phyloP scores from a whole-genome alignment of 1,284 basidiomycete species.

The Pterulicium gracile region DNA sequence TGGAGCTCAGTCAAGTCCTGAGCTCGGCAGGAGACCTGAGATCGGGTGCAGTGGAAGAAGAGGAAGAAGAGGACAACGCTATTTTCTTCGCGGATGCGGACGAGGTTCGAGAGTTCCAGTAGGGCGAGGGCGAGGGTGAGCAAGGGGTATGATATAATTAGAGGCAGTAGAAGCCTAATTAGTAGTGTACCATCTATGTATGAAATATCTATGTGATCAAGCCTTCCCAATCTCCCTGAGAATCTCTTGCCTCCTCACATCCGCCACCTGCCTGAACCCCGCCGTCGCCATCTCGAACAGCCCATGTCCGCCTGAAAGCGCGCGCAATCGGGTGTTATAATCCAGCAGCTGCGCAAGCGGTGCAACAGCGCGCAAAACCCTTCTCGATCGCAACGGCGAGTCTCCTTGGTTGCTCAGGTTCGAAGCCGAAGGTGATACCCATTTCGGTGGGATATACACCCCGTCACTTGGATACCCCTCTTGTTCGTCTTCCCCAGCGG shows the following conservation, averaged over 20 bases:
- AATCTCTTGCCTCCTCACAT: conserved; percentile 54
- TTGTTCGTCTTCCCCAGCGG: conserved; percentile 32
- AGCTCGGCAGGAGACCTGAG: conserved; percentile 42
- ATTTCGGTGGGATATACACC: conserved; percentile 63
- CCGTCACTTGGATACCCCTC: conserved; percentile 44
- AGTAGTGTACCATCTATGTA: conserved; percentile 8
- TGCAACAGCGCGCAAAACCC: conserved; percentile 57
- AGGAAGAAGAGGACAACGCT: conserved; percentile 63
- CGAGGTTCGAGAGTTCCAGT: conserved; percentile 28
- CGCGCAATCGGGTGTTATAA: conserved; percentile 68
- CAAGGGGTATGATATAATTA: too few species aligned
- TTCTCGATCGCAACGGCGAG: conserved; percentile 30
- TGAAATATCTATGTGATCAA: conserved; percentile 20
- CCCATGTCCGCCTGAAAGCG: conserved; percentile 76
- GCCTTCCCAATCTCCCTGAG: conserved; percentile 65
- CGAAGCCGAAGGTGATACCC: conserved; percentile 59
- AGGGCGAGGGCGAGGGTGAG: too few species aligned
- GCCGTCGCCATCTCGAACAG: conserved; percentile 69
- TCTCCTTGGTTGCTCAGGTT: conserved; percentile 18
- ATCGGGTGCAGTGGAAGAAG: conserved; percentile 50
- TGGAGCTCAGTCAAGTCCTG: conserved; percentile 65
- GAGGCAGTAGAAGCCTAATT: background rate
- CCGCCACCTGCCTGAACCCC: conserved; percentile 60
- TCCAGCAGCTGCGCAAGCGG: conserved; percentile 75
- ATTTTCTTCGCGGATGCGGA: conserved; percentile 74